Percentiles rank a stretch among this genome's conserved stretches.
phyloP scores from a whole-genome alignment of 208 protist species.

The Acanthamoeba culbertsoni region DNA sequence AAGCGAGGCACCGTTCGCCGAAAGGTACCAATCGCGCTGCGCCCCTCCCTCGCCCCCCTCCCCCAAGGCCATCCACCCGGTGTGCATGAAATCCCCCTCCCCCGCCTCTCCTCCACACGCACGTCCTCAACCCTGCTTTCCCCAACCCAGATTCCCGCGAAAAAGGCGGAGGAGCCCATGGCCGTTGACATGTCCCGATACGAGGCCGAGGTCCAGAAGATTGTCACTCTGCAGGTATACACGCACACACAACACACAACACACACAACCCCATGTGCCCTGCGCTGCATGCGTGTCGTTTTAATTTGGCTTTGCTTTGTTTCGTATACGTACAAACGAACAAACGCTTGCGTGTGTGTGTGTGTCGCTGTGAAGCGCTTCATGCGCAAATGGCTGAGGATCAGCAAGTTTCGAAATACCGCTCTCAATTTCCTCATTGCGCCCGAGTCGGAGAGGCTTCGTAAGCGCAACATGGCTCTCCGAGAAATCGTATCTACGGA shows the following conservation, averaged over 20 bases:
- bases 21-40: not conserved
- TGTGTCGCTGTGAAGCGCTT: not conserved
- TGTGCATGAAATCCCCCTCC: not conserved
- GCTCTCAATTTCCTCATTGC: constrained; percentile 7
- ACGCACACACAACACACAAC: not conserved
- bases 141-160: not conserved
- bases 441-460: not conserved
- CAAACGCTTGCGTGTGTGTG: not conserved
- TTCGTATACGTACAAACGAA: not conserved
- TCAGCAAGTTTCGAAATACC: constrained; percentile 1
- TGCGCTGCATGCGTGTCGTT: not conserved
- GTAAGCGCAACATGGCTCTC: constrained; percentile 21
- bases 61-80: no score
- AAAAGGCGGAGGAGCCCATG: not conserved
- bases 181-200: constrained; percentile 8
- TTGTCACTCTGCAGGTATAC: not conserved
- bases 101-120: not conserved
- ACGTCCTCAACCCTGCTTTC: no score
- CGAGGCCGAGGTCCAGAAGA: not conserved
- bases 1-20: not conserved
- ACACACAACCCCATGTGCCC: no score
- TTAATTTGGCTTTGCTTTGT: no score
- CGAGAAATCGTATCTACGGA: constrained; percentile 12
- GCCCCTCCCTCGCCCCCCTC: no score
- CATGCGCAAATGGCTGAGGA: not conserved